phyloP scores from a whole-genome alignment of 129 eudicot genomes.

The Flaveria bidentis region DNA sequence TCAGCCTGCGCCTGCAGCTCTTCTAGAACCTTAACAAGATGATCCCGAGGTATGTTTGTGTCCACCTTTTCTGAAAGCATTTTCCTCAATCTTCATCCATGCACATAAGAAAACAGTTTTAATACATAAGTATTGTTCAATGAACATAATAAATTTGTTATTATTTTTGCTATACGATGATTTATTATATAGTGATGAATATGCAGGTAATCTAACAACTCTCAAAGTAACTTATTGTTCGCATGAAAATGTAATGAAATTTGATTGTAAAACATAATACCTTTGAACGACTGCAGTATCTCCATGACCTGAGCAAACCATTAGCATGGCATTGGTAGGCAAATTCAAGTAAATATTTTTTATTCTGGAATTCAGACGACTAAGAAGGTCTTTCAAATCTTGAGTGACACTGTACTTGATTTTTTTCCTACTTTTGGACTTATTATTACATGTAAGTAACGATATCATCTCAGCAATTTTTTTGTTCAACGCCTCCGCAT shows the following conservation, averaged over 20 bases:
- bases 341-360: slow-evolving; percentile 54
- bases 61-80: slow-evolving; percentile 66
- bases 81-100: slow-evolving; percentile 57
- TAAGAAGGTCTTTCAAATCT: slow-evolving; percentile 63
- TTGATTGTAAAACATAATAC: slow-evolving; percentile 26
- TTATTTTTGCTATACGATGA: no score
- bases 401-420: slow-evolving; percentile 52
- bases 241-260: background rate
- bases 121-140: no score
- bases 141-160: no score
- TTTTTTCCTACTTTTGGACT: slow-evolving; percentile 48
- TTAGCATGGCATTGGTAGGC: slow-evolving; percentile 81
- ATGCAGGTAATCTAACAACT: no score
- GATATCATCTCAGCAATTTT: slow-evolving; percentile 88
- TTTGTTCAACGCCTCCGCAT: slow-evolving; percentile 51
- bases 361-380: slow-evolving; percentile 61
- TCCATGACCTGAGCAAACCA: slow-evolving; percentile 94
- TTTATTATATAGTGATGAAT: no score
- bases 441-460: slow-evolving; percentile 67
- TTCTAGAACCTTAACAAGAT: slow-evolving; percentile 74
- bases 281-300: slow-evolving; percentile 85
- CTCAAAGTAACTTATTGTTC: no score
- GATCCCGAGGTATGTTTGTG: slow-evolving; percentile 55
- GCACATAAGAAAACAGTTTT: slow-evolving; percentile 19
- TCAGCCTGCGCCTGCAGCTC: slow-evolving; percentile 97